A percentile compares a stretch with the other conserved stretches of the same genome.
Conservation (phyloP, 257 asterid species). For the Mentha longifolia region DNA sequence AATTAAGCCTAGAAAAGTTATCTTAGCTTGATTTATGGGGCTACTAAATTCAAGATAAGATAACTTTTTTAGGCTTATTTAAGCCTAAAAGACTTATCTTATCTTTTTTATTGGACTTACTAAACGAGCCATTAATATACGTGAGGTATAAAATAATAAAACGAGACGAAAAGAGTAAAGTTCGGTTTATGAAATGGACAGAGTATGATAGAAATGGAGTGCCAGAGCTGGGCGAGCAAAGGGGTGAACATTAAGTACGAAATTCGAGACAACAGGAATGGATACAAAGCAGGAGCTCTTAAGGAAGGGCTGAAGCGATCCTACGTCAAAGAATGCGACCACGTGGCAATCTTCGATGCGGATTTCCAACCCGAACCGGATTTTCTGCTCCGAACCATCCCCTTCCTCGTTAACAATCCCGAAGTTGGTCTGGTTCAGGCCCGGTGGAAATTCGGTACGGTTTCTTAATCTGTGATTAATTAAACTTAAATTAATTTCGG, state of each 20-base stretch:
- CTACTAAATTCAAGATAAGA: too few species aligned
- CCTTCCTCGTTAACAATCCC: constrained; percentile 81
- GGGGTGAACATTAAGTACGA: constrained; percentile 92
- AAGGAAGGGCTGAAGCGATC: constrained; percentile 75
- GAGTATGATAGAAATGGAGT: constrained; percentile 82
- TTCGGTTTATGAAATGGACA: constrained; percentile 15
- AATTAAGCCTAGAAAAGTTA: too few species aligned
- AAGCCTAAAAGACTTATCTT: too few species aligned
- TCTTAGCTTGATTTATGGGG: too few species aligned
- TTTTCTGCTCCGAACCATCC: constrained; percentile 75
- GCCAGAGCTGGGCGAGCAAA: constrained; percentile 91
- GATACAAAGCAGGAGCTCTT: constrained; percentile 95
- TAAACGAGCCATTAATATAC: too few species aligned
- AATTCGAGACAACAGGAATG: constrained; percentile 81
- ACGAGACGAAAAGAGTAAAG: not conserved
- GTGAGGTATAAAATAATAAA: too few species aligned
- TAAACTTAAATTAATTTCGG: not conserved
- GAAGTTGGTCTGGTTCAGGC: constrained; percentile 87
- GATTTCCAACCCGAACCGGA: constrained; percentile 99
- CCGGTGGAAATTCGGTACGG: constrained; percentile 87
- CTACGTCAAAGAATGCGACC: constrained; percentile 82
- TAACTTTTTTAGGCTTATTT: too few species aligned
- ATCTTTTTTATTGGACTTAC: too few species aligned
- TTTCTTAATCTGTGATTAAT: not conserved
- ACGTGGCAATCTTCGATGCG: constrained; percentile 85